These are phyloP conservation scores for Oryza australiensis DNA, from an alignment of 176 grass and related monocot species.

Conservation along the genomic window DNA sequence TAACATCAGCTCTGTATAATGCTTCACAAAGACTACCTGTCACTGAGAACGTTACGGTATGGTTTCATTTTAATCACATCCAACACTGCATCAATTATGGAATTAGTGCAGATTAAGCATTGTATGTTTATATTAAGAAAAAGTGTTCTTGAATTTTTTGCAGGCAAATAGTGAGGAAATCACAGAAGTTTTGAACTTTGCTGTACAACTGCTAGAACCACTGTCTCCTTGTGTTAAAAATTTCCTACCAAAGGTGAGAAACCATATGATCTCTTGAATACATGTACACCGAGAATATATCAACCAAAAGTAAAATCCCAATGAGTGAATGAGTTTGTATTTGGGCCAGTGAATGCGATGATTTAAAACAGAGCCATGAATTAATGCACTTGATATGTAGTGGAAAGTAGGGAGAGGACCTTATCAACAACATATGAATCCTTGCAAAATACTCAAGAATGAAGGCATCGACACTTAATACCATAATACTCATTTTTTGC, in stretches of 20 bases:
- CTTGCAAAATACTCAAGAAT: not conserved
- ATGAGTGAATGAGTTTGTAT: not conserved
- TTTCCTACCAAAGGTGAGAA: conserved; percentile 70
- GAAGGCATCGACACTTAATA: not conserved
- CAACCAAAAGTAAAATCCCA: not conserved
- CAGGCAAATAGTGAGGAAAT: conserved; percentile 65
- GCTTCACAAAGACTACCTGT: conserved; percentile 65
- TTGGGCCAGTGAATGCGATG: not conserved
- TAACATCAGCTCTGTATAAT: conserved; percentile 66
- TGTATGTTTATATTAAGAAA: not conserved
- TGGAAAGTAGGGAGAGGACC: not conserved
- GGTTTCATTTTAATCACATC: not conserved
- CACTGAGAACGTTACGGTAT: conserved; percentile 58
- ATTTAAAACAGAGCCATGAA: not conserved
- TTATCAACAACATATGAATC: not conserved
- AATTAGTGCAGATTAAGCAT: not conserved
- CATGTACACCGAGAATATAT: not conserved
- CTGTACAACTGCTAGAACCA: conserved; percentile 57
- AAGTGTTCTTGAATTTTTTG: conserved; percentile 29
- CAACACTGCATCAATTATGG: not conserved
- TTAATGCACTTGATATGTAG: not conserved
- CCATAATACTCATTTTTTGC: not conserved
- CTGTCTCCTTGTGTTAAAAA: conserved; percentile 37
- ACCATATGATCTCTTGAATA: not conserved
- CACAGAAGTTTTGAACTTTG: conserved; percentile 52